Percentiles rank a stretch among this genome's conserved stretches.
These are phyloP conservation scores for Chrysanthemum lavandulifolium DNA, from an alignment of 129 eudicot genomes.

Conservation along the genomic window DNA sequence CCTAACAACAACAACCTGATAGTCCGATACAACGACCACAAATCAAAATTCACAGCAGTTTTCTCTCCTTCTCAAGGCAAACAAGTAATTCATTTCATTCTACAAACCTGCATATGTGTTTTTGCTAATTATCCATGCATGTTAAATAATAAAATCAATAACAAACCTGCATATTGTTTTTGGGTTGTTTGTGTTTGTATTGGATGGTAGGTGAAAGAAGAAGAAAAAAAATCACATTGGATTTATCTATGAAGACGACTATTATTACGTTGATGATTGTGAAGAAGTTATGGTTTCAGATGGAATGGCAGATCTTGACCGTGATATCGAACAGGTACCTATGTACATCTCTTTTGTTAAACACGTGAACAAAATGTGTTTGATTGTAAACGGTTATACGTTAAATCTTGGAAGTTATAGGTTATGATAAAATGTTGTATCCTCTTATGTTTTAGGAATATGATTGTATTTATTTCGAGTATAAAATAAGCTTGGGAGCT, in stretches of 20 bases:
- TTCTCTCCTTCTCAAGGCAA: too few relatives aligned
- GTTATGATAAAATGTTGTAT: not conserved
- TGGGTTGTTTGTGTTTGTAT: too few relatives aligned
- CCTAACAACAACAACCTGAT: too few relatives aligned
- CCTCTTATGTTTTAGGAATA: not conserved
- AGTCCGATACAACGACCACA: too few relatives aligned
- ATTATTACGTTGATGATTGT: slow-evolving; percentile 37
- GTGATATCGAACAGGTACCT: slow-evolving; percentile 61
- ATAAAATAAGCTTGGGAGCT: not conserved
- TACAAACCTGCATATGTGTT: too few relatives aligned
- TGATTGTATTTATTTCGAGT: not conserved
- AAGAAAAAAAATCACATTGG: slow-evolving; percentile 36
- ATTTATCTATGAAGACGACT: slow-evolving; percentile 49
- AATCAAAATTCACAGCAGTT: too few relatives aligned
- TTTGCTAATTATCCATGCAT: too few relatives aligned
- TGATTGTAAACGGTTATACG: slow-evolving; percentile 1
- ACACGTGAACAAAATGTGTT: not conserved
- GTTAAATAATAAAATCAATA: too few relatives aligned
- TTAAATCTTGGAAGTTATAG: not conserved
- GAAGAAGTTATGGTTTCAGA: slow-evolving; percentile 50
- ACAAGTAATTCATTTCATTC: too few relatives aligned
- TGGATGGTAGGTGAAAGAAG: slow-evolving; percentile 51
- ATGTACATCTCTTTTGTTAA: not conserved
- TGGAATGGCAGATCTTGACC: slow-evolving; percentile 96
- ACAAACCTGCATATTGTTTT: too few relatives aligned